Conservation (phyloP, 495 filamentous ascomycete genomes). For the Tuber borchii region DNA sequence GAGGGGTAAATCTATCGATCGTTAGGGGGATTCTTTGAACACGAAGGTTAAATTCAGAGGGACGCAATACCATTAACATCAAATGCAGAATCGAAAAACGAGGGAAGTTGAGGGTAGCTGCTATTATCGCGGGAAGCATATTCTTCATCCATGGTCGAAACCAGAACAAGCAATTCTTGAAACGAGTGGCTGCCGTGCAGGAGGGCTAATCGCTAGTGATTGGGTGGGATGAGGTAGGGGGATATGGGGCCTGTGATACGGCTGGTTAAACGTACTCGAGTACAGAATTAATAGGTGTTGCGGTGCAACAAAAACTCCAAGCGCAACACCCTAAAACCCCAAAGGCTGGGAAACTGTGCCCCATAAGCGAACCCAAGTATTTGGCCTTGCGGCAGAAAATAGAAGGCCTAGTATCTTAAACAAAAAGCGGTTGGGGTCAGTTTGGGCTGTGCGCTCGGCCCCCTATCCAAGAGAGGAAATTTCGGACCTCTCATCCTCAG, state of each 20-base stretch:
- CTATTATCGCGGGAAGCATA: conserved; percentile 41
- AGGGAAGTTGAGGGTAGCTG: conserved; percentile 38
- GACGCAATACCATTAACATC: conserved; percentile 29
- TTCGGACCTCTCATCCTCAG: too few species aligned
- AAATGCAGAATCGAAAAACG: conserved; percentile 38
- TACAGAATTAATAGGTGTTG: too few species aligned
- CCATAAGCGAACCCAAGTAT: too few species aligned
- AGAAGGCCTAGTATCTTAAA: too few species aligned
- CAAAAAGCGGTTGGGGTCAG: too few species aligned
- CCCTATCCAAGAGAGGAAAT: too few species aligned
- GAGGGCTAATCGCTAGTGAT: background rate
- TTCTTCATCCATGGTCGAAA: conserved; percentile 34
- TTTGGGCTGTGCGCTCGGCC: too few species aligned
- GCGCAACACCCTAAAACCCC: too few species aligned
- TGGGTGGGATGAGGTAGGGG: background rate
- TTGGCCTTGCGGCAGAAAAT: too few species aligned
- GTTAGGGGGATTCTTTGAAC: background rate
- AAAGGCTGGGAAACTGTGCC: too few species aligned
- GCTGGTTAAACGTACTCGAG: too few species aligned
- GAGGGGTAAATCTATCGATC: conserved; percentile 17
- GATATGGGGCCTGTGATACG: background rate
- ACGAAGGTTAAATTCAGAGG: background rate
- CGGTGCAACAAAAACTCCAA: too few species aligned
- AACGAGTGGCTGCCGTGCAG: background rate
- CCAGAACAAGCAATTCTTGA: conserved; percentile 7